Base-by-base conservation (phyloP, 495 filamentous ascomycete species). In the Astrothelium macrocarpum region DNA sequence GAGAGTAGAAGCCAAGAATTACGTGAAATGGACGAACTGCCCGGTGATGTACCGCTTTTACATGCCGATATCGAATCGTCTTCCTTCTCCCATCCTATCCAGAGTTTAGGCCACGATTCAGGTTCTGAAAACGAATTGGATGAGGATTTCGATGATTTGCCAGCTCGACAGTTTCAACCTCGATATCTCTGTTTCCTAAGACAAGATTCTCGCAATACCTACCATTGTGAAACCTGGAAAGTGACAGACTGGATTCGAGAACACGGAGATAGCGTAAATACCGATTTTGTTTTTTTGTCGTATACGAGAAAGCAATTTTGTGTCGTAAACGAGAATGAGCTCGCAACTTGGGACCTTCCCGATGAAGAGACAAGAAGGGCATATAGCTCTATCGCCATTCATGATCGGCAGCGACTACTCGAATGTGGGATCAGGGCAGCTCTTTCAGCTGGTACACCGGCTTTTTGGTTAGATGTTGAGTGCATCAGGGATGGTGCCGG, bases 291-390 rank as follows among this genome's bases (percentile, higher is more conserved):
- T 16, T 71, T 72, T 31, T 62, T 74, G 16, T 64, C 67, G 1
- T 75, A 75, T 59, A 73, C 71, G 0, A 34, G 36, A 10, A 63
- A 70, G 29, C 73, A 75, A 31, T 75, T 74, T 53, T 23, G 32
- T 0, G 43, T 45, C 42, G 32, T 46, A 32, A 62, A 61, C 0
- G 34, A 39, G 34, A 42, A 65, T n/a, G 64, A 68, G 25, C 20
- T 20, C 10, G 63, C 72, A 11, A 26, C 65, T 43, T 7, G 62
- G 11, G 62, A 39, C 12, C 64, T 74, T 9, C 65, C 68, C 61
- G 29, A 69, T 10, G 64, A 74, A 71, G 39, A 62, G 42, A 23
- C 72, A 72, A 16, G 68, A 72, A 29, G 65, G 66, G 49, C 70
- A 62, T 53, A 72, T 68, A 12, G 75, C 62, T 42, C 65, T 73